Base-by-base conservation (phyloP, 106 monocot genomes). In the Platanthera zijinensis region DNA sequence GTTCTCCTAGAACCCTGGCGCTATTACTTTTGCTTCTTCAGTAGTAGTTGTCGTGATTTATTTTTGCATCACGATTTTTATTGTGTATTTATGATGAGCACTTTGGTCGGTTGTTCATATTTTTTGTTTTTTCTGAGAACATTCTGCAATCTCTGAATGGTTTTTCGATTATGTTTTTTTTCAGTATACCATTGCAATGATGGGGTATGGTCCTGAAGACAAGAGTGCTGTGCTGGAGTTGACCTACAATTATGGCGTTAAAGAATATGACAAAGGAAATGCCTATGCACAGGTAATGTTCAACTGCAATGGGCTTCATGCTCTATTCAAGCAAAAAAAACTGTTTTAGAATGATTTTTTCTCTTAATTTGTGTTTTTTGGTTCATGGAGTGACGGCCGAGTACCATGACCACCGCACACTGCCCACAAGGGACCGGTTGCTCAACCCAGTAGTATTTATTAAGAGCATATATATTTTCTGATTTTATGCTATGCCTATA, bases 171-270 rank as follows among this genome's bases (percentile, higher is more conserved):
- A 1, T 19, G 25, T 25, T 50, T 13, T 70, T 32, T 69, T 85
- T 46, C 88, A 99, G 99, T 99, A 90, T 79, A 88, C 99, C 0
- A 79, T 99, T 62, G 99, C 99, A 50, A 92, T 94, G 89, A 87
- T 99, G 99, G 99, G 99, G 59, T 99, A 99, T 81, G 99, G 99
- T 67, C 99, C 99, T 73, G 99, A 99, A 85, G 99, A 99, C 80
- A 89, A 92, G 82, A 94, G 64, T 80, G 83, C 90, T 11, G 99
- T 99, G 9, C 71, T 99, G 82, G 99, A 99, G 83, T 81, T 99
- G 78, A 99, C 99, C 3, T 94, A 94, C 80, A 99, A 99, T 75
- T 92, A 99, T 77, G 94, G 94, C 2, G 87, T 99, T 19, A 88
- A 64, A 73, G 87, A 92, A 81, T 94, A 99, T 83, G 83, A 85